Conservation (phyloP, 441 rosid species). For the Populus hybrid region DNA sequence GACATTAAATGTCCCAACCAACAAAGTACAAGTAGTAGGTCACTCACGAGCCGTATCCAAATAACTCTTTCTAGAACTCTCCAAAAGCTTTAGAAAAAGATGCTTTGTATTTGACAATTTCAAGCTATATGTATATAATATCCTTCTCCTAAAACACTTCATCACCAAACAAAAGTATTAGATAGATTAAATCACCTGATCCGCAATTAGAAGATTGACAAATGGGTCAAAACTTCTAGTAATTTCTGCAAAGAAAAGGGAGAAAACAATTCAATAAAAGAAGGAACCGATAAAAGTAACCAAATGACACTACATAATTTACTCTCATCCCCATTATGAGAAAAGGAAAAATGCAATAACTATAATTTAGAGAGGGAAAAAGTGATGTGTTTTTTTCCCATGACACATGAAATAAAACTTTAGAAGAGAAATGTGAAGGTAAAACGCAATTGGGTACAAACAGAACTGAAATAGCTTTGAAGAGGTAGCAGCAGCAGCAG, state of each 20-base stretch:
- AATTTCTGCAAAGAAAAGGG: constrained; percentile 38
- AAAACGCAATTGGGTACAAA: constrained; percentile 14
- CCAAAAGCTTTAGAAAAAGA: constrained; percentile 24
- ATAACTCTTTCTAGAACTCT: constrained; percentile 34
- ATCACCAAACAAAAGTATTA: background rate
- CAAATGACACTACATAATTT: constrained; percentile 42
- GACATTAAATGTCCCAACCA: constrained; percentile 50
- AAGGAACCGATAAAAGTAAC: constrained; percentile 21
- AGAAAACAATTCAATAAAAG: constrained; percentile 12
- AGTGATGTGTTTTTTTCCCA: constrained; percentile 5
- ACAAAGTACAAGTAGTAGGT: constrained; percentile 44
- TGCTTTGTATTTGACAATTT: background rate
- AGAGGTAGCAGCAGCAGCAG: background rate
- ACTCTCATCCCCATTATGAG: constrained; percentile 23
- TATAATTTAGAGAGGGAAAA: background rate
- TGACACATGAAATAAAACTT: constrained; percentile 19
- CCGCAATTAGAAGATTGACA: constrained; percentile 34
- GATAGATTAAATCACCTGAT: constrained; percentile 37
- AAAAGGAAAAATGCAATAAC: constrained; percentile 12
- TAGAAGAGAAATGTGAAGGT: constrained; percentile 29
- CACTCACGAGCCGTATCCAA: constrained; percentile 55
- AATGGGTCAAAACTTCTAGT: constrained; percentile 34
- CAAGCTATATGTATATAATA: background rate
- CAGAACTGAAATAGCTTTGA: background rate
- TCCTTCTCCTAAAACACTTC: background rate